phyloP scores from a whole-genome alignment of 1,284 basidiomycete species.

The Veloboletus limbatus region DNA sequence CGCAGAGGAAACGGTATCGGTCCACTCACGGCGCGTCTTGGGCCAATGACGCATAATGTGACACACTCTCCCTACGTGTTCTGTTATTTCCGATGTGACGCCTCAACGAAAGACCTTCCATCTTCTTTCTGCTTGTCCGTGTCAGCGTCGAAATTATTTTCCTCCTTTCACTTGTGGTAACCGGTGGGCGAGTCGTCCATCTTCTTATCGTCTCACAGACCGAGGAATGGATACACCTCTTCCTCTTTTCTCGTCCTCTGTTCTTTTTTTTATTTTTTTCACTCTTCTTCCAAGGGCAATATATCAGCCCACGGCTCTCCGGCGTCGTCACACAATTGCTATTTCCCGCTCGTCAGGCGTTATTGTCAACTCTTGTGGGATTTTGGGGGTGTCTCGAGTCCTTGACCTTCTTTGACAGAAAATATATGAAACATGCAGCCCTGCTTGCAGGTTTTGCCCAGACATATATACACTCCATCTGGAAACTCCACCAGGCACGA shows the following conservation, averaged over 20 bases:
- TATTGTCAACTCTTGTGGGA: background rate
- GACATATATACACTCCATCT: background rate
- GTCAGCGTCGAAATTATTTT: constrained; percentile 6
- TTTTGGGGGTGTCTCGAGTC: background rate
- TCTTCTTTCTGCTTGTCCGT: background rate
- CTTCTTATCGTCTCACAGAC: constrained; percentile 4
- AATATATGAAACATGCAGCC: background rate
- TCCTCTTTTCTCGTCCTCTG: background rate
- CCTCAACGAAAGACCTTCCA: background rate
- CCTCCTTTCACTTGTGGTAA: constrained; percentile 1
- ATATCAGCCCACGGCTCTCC: background rate
- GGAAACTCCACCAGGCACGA: constrained; percentile 13
- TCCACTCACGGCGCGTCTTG: constrained; percentile 7
- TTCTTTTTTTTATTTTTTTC: background rate
- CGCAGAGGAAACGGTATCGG: constrained; percentile 4
- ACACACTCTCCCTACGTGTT: constrained; percentile 5
- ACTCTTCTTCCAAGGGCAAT: background rate
- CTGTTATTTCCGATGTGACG: constrained; percentile 19
- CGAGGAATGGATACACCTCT: background rate
- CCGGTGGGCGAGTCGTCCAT: constrained; percentile 6
- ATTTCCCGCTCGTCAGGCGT: background rate
- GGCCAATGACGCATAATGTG: constrained; percentile 7
- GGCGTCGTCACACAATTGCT: background rate
- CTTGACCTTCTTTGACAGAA: background rate
- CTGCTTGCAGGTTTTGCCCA: background rate